Evolutionary conservation across 129 eudicot genomes (phyloP).

Genomic region (Flaveria ramosissima): DNA sequence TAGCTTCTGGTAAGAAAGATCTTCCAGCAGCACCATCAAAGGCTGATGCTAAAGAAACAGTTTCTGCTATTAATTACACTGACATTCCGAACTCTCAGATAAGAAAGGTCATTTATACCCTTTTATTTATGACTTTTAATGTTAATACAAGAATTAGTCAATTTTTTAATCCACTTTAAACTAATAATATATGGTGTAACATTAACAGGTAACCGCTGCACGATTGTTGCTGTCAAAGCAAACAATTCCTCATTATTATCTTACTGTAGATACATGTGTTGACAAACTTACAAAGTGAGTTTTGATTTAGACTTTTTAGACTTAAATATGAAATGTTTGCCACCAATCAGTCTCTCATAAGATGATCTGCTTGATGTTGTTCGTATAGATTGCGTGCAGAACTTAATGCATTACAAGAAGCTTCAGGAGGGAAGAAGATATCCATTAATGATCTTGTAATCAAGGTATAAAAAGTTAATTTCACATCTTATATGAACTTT

Average conservation of each 20-base stretch:
- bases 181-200: slow-evolving; percentile 23
- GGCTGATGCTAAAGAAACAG: slow-evolving; percentile 42
- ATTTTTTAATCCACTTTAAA: not conserved
- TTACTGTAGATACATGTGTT: slow-evolving; percentile 94
- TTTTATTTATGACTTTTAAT: slow-evolving; percentile 1
- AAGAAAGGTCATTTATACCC: slow-evolving; percentile 61
- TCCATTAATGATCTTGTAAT: slow-evolving; percentile 94
- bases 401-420: slow-evolving; percentile 82
- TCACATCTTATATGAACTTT: not conserved
- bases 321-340: slow-evolving; percentile 2
- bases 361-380: slow-evolving; percentile 13
- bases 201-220: slow-evolving; percentile 84
- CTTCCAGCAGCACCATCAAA: slow-evolving; percentile 52
- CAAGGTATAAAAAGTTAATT: slow-evolving; percentile 51
- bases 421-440: slow-evolving; percentile 92
- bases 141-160: not conserved
- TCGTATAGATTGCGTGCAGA: slow-evolving; percentile 62
- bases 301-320: slow-evolving; percentile 12
- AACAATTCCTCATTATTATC: slow-evolving; percentile 95
- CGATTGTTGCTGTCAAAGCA: slow-evolving; percentile 88
- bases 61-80: slow-evolving; percentile 58
- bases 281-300: slow-evolving; percentile 94
- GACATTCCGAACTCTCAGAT: slow-evolving; percentile 91
- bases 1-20: slow-evolving; percentile 80
- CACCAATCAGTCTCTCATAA: slow-evolving; percentile 4